Conservation (phyloP, 164 flowering plant species). For the Macadamia integrifolia region DNA sequence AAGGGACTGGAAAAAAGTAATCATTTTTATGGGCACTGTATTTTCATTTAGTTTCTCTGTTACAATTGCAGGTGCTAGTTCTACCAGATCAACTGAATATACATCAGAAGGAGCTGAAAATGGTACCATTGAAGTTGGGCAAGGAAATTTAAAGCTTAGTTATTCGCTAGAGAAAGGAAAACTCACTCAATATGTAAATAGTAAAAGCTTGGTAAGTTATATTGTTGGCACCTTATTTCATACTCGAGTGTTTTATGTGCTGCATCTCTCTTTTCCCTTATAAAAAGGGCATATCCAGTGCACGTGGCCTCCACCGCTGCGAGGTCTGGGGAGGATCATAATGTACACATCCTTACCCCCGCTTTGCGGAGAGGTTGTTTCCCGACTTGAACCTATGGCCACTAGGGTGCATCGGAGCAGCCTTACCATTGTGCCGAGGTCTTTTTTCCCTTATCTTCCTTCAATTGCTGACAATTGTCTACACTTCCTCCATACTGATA, state of each 20-base stretch:
- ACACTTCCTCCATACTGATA: slow-evolving; percentile 2
- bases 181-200: slow-evolving; percentile 55
- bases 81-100: slow-evolving; percentile 35
- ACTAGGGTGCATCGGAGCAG: too few relatives aligned
- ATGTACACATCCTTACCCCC: too few relatives aligned
- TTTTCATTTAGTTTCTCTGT: background rate
- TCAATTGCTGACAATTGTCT: background rate
- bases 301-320: too few relatives aligned
- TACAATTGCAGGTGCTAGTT: slow-evolving; percentile 37
- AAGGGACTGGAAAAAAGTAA: background rate
- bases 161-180: slow-evolving; percentile 57
- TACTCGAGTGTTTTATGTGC: background rate
- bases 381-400: too few relatives aligned
- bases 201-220: slow-evolving; percentile 47
- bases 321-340: too few relatives aligned
- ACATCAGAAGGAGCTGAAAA: slow-evolving; percentile 27
- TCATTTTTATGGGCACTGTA: background rate
- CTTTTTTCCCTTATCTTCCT: background rate
- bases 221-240: background rate
- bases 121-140: slow-evolving; percentile 59
- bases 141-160: slow-evolving; percentile 65
- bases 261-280: background rate
- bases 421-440: too few relatives aligned
- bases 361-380: too few relatives aligned
- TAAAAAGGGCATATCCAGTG: too few relatives aligned